phyloP scores from a whole-genome alignment of 108 stramenopile species.

The Heterococcus sp. region DNA sequence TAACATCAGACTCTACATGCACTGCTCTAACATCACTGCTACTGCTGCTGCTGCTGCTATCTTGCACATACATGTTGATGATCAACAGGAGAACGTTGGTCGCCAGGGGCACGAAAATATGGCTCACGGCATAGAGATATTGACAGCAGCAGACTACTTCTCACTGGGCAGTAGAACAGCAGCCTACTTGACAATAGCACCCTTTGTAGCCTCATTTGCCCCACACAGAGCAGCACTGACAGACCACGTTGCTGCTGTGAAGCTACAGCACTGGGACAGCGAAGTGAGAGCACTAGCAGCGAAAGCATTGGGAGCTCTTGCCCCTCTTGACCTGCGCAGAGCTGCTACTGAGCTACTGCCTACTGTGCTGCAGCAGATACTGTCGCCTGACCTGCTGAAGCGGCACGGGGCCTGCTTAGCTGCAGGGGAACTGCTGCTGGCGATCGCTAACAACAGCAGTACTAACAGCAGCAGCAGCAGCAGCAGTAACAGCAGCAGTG shows the following conservation, averaged over 20 bases:
- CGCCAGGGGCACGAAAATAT: slow-evolving; percentile 73
- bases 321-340: slow-evolving; percentile 59
- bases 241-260: slow-evolving; percentile 66
- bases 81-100: slow-evolving; percentile 68
- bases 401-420: slow-evolving; percentile 47
- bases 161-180: slow-evolving; percentile 84
- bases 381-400: slow-evolving; percentile 10
- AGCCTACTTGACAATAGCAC: slow-evolving; percentile 75
- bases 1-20: no score
- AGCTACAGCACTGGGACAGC: slow-evolving; percentile 86
- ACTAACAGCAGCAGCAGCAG: background rate
- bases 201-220: slow-evolving; percentile 50
- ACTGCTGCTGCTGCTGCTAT: no score
- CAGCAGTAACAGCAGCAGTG: background rate
- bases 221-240: slow-evolving; percentile 72
- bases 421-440: slow-evolving; percentile 68
- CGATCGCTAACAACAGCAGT: slow-evolving; percentile 42
- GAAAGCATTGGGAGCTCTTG: slow-evolving; percentile 66
- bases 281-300: slow-evolving; percentile 75
- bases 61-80: no score
- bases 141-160: slow-evolving; percentile 92
- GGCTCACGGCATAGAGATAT: slow-evolving; percentile 84
- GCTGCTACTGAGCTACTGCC: slow-evolving; percentile 66
- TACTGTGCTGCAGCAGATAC: slow-evolving; percentile 22
- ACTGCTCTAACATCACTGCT: no score